Base-by-base conservation (phyloP, 1,139 yeast species). In the Yamadazyma dushanensis region DNA sequence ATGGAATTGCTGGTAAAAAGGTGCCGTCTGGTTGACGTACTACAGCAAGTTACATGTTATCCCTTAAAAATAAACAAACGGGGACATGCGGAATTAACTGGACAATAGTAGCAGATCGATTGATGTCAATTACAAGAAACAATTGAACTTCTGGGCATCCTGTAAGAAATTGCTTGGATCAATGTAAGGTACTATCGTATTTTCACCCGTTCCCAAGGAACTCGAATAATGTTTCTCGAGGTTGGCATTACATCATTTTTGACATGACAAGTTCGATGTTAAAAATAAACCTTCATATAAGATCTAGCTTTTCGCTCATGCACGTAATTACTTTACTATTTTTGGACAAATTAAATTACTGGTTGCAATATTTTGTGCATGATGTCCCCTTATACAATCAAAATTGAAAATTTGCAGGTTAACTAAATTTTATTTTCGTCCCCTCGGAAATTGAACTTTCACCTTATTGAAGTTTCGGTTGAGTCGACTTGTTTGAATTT, bases 261-360 rank as follows among this genome's bases (percentile, higher is more conserved):
- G n/a, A n/a, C 22, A 19, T 19, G 22, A 19, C 22, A 19, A n/a
- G n/a, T n/a, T n/a, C n/a, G n/a, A n/a, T n/a, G n/a, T n/a, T n/a
- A n/a, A 11, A 23, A 23, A 23, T 23, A 25, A 25, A 25, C 14
- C 14, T 25, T 25, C 27, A n/a, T 25, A 13, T 13, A 25, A 7
- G n/a, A n/a, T 9, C 11, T n/a, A 16, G 23, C n/a, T 19, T 19
- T 29, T 34, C 32, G 23, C 32, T 38, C 31, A 39, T 34, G 45
- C 44, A 41, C 26, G 20, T 27, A 35, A 36, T 43, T 38, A 44
- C 30, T 30, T 35, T 25, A 24, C 41, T 38, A 37, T 35, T 41
- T 43, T 40, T 31, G 47, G 49, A 36, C 32, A 34, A 26, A 30
- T 25, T 25, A 25, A n/a, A 7, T 17, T 28, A 21, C 22, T 31